Conservation (phyloP, 495 filamentous ascomycete genomes). For the Aspergillus cavernicola region DNA sequence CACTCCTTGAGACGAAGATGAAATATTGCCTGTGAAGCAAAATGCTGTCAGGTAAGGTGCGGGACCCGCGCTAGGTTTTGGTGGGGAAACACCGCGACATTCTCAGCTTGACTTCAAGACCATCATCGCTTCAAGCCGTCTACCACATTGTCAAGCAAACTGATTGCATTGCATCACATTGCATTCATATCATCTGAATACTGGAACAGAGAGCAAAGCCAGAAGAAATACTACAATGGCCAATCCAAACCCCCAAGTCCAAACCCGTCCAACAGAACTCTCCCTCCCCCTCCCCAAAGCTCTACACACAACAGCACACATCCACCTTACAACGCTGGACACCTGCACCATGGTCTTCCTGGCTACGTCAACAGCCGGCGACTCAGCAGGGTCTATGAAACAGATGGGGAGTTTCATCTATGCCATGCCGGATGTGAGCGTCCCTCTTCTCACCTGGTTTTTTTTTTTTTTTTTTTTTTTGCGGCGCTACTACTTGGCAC, state of each 20-base stretch:
- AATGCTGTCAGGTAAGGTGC: conserved; percentile 1
- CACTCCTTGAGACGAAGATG: too few species aligned
- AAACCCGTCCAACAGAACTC: conserved; percentile 55
- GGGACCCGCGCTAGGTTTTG: conserved; percentile 16
- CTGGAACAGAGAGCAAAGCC: not conserved
- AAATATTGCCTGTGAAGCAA: too few species aligned
- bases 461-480: too few species aligned
- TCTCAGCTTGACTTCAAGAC: not conserved
- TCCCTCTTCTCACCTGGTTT: too few species aligned
- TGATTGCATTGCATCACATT: too few species aligned
- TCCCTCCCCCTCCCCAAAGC: conserved; percentile 75
- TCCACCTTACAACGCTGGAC: conserved; percentile 66
- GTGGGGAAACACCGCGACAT: conserved; percentile 17
- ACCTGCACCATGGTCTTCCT: conserved; percentile 72
- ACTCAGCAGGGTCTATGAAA: conserved; percentile 37
- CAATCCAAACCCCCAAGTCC: conserved; percentile 7
- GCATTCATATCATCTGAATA: not conserved
- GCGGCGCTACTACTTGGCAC: too few species aligned
- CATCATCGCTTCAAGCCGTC: not conserved
- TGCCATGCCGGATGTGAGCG: conserved; percentile 79
- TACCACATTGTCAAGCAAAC: not conserved
- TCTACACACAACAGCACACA: conserved; percentile 72
- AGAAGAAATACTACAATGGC: conserved; percentile 1
- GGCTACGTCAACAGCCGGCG: conserved; percentile 64
- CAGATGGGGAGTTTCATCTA: conserved; percentile 76